Percentiles rank a stretch among this genome's conserved stretches.
Conservation (phyloP, 2,329 filamentous ascomycete species). For the Aspergillus sp. region DNA sequence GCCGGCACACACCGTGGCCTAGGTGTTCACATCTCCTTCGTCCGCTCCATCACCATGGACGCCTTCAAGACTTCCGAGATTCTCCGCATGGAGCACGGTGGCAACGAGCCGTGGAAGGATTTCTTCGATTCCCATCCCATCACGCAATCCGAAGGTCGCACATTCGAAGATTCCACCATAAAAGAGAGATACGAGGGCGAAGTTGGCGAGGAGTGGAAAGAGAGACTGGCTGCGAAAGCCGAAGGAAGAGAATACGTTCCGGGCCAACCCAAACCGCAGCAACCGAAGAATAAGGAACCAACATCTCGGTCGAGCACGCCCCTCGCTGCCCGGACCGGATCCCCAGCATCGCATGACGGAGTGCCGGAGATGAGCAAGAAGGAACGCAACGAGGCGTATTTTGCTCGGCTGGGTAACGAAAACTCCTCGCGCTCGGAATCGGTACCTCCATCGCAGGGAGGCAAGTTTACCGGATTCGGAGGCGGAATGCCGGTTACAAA, state of each 20-base stretch:
- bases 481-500: slow-evolving; percentile 65
- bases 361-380: slow-evolving; percentile 55
- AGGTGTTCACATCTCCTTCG: slow-evolving; percentile 97
- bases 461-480: slow-evolving; percentile 90
- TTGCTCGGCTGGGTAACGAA: slow-evolving; percentile 77
- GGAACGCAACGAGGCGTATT: slow-evolving; percentile 79
- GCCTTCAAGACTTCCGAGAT: slow-evolving; percentile 94
- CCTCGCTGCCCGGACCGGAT: slow-evolving; percentile 21
- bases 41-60: slow-evolving; percentile 97
- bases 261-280: slow-evolving; percentile 58
- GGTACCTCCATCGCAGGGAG: slow-evolving; percentile 83
- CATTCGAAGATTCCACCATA: slow-evolving; percentile 86
- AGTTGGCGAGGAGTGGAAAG: slow-evolving; percentile 93
- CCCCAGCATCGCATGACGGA: slow-evolving; percentile 29
- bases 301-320: slow-evolving; percentile 35
- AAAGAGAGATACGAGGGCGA: slow-evolving; percentile 87
- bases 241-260: slow-evolving; percentile 85
- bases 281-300: slow-evolving; percentile 34
- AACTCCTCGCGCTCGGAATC: slow-evolving; percentile 75
- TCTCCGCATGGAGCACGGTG: slow-evolving; percentile 87
- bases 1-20: slow-evolving; percentile 92
- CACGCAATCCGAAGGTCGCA: slow-evolving; percentile 66
- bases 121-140: slow-evolving; percentile 79
- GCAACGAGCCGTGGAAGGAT: slow-evolving; percentile 80
- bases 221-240: slow-evolving; percentile 80